Percentiles rank a stretch among this genome's conserved stretches.
Evolutionary conservation across 768 basidiomycete species (phyloP).

Genomic region (Tulasnella sp.): DNA sequence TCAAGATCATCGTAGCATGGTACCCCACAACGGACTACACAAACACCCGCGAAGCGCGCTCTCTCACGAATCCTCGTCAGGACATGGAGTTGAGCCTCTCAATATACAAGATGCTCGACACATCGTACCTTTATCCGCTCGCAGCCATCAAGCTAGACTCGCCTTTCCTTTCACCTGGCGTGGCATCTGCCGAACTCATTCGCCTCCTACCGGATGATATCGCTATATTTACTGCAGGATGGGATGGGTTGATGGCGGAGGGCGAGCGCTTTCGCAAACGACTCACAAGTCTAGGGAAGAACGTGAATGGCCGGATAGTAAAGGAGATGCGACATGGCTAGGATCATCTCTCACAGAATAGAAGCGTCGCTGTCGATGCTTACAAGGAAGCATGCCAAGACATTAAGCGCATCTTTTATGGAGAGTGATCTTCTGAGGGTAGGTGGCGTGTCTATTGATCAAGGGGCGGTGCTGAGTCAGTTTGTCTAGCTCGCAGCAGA

Average conservation of each 20-base stretch:
- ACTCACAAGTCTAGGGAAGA: slow-evolving; percentile 40
- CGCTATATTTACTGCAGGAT: slow-evolving; percentile 36
- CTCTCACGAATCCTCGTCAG: slow-evolving; percentile 36
- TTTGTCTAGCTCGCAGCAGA: no score
- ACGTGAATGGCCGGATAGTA: slow-evolving; percentile 46
- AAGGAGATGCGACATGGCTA: slow-evolving; percentile 36
- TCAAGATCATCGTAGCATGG: slow-evolving; percentile 4
- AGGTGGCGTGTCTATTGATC: no score
- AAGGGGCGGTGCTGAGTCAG: no score
- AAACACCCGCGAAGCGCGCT: slow-evolving; percentile 27
- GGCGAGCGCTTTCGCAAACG: slow-evolving; percentile 53
- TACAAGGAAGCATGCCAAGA: no score
- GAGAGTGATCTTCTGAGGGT: no score
- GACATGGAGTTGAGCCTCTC: slow-evolving; percentile 48
- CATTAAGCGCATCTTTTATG: slow-evolving; percentile 11
- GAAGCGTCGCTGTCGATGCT: no score
- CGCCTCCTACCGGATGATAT: slow-evolving; percentile 50
- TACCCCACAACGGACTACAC: neutral
- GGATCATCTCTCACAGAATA: no score
- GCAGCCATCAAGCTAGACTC: slow-evolving; percentile 57
- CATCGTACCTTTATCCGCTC: slow-evolving; percentile 49
- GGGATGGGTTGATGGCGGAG: slow-evolving; percentile 58
- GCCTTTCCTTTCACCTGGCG: slow-evolving; percentile 41
- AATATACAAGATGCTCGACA: slow-evolving; percentile 53
- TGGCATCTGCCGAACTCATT: slow-evolving; percentile 47